Conservation (phyloP, 1,139 yeast species). For the Schizosaccharomyces versatilis region DNA sequence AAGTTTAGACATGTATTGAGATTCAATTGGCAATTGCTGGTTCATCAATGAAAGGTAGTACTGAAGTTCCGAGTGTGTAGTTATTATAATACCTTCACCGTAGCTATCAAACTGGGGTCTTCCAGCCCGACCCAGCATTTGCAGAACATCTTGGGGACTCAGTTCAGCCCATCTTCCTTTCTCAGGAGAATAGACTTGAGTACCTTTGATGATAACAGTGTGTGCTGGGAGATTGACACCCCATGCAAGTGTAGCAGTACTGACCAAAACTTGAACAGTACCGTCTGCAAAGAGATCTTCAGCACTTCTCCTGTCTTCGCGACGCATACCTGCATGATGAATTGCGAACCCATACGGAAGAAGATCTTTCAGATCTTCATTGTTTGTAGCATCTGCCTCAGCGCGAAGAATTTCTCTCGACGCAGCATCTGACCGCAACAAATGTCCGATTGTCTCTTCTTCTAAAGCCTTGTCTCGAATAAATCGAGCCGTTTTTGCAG, state of each 20-base stretch:
- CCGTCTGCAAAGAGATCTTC: conserved; percentile 85
- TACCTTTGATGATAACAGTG: conserved; percentile 84
- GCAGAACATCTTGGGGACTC: conserved; percentile 82
- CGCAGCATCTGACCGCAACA: conserved; percentile 30
- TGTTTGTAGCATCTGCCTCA: conserved; percentile 38
- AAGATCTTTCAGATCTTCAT: conserved; percentile 35
- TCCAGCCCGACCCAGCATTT: conserved; percentile 93
- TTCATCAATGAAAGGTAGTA: conserved; percentile 73
- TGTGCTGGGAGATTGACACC: conserved; percentile 96
- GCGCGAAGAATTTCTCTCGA: conserved; percentile 44
- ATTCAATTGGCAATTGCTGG: conserved; percentile 81
- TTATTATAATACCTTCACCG: conserved; percentile 88
- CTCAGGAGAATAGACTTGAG: conserved; percentile 82
- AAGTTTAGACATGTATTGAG: conserved; percentile 50
- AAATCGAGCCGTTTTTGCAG: conserved; percentile 62
- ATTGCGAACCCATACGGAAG: conserved; percentile 62
- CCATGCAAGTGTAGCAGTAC: conserved; percentile 95
- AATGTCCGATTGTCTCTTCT: conserved; percentile 28
- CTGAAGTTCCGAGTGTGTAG: conserved; percentile 65
- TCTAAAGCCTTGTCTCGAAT: conserved; percentile 39
- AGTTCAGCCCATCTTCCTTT: conserved; percentile 71
- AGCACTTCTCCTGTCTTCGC: conserved; percentile 49
- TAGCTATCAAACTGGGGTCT: conserved; percentile 79
- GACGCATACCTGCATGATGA: conserved; percentile 81
- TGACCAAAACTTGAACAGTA: conserved; percentile 55